These are phyloP conservation scores for Metschnikowia borealis DNA, from an alignment of 805 yeast species.

Conservation along the genomic window DNA sequence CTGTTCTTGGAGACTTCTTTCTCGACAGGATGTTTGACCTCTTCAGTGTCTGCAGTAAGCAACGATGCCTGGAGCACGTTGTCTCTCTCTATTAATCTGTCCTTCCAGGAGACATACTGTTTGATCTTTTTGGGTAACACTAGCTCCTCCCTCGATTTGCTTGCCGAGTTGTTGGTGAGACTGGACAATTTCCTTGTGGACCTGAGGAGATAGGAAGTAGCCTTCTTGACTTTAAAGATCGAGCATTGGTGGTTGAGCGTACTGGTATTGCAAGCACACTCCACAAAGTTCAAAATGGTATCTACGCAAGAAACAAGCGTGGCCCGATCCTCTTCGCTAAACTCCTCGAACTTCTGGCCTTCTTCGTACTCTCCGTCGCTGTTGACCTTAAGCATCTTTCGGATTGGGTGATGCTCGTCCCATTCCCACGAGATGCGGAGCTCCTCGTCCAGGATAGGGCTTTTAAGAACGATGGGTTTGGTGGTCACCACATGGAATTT, in stretches of 20 bases:
- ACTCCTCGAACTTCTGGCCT: constrained; percentile 48
- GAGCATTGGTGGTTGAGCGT: constrained; percentile 45
- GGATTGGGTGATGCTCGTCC: constrained; percentile 76
- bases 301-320: constrained; percentile 59
- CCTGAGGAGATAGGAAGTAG: constrained; percentile 55
- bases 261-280: constrained; percentile 55
- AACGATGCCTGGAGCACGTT: constrained; percentile 6
- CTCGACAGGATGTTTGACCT: not conserved
- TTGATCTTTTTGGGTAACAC: constrained; percentile 28
- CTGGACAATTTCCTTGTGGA: constrained; percentile 51
- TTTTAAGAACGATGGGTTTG: constrained; percentile 42
- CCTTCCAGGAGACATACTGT: constrained; percentile 36
- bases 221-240: constrained; percentile 57
- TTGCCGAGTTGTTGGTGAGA: constrained; percentile 31
- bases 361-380: constrained; percentile 19
- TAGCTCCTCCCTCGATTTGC: constrained; percentile 38
- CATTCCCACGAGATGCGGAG: constrained; percentile 84
- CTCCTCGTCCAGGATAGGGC: constrained; percentile 47
- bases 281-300: constrained; percentile 55
- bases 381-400: constrained; percentile 38
- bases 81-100: constrained; percentile 31
- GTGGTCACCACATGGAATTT: constrained; percentile 56
- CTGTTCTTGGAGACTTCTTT: not conserved
- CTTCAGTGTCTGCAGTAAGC: not conserved
- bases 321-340: constrained; percentile 51